A percentile compares a stretch with the other conserved stretches of the same genome.
These are phyloP conservation scores for Tubosaeta sp. DNA, from an alignment of 768 basidiomycete species.

Conservation along the genomic window DNA sequence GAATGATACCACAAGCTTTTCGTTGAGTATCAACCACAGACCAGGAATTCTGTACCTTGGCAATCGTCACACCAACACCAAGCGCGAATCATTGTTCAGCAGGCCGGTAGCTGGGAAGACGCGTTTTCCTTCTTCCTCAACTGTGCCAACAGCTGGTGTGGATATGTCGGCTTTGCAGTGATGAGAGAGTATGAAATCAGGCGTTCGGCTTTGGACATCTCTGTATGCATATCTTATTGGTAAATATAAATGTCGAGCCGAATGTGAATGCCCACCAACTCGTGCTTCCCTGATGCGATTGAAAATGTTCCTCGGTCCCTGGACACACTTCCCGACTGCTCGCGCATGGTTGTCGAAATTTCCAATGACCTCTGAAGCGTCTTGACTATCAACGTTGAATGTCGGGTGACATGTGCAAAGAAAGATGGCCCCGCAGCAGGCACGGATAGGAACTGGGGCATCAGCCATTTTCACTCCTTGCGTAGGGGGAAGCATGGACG, in stretches of 20 bases:
- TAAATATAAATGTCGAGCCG: background rate
- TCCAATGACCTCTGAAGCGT: constrained; percentile 54
- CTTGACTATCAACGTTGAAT: constrained; percentile 76
- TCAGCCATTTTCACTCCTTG: constrained; percentile 69
- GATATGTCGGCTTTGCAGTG: constrained; percentile 59
- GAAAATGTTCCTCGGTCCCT: constrained; percentile 60
- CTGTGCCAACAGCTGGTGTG: constrained; percentile 42
- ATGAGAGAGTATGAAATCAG: constrained; percentile 73
- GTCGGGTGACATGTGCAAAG: constrained; percentile 79
- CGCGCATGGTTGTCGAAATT: constrained; percentile 62
- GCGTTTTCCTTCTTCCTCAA: too few species aligned
- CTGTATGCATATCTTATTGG: constrained; percentile 34
- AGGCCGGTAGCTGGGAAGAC: constrained; percentile 40
- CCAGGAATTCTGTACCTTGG: too few species aligned
- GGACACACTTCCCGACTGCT: constrained; percentile 66
- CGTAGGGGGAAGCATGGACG: background rate
- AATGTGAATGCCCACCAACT: constrained; percentile 44
- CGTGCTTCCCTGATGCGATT: constrained; percentile 55
- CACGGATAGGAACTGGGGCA: constrained; percentile 56
- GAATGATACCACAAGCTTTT: background rate
- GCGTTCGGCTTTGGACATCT: constrained; percentile 76
- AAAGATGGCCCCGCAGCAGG: constrained; percentile 71
- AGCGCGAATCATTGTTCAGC: constrained; percentile 69
- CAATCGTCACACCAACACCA: constrained; percentile 81
- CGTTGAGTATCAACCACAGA: too few species aligned